Percentiles rank a stretch among this genome's conserved stretches.
phyloP scores from a whole-genome alignment of 1,139 yeast genomes.

The Yamadazyma taylorii region DNA sequence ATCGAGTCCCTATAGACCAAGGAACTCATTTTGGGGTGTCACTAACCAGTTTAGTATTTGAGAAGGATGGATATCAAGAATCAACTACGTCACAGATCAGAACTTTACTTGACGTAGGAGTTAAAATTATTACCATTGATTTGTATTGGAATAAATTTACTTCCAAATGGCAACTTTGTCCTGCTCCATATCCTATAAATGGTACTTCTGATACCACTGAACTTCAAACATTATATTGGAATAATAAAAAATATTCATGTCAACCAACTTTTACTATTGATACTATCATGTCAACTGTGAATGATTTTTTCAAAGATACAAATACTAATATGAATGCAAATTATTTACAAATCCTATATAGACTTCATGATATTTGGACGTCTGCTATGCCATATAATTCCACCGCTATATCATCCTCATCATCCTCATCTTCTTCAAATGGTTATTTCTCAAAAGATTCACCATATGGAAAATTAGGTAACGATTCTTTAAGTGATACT shows the following conservation, averaged over 20 bases:
- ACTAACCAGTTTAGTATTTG: slow-evolving; percentile 51
- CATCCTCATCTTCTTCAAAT: slow-evolving; percentile 6
- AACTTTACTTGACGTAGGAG: slow-evolving; percentile 49
- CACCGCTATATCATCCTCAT: too few relatives aligned
- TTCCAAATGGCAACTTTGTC: slow-evolving; percentile 69
- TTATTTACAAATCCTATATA: slow-evolving; percentile 51
- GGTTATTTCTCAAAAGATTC: slow-evolving; percentile 7
- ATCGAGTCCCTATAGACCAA: slow-evolving; percentile 58
- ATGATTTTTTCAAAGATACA: slow-evolving; percentile 43
- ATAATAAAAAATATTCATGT: slow-evolving; percentile 32
- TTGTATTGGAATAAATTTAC: slow-evolving; percentile 61
- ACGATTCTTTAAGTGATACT: slow-evolving; percentile 28
- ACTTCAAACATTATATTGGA: slow-evolving; percentile 27
- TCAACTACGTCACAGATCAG: slow-evolving; percentile 37
- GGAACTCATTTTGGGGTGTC: slow-evolving; percentile 59
- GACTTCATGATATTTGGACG: slow-evolving; percentile 31
- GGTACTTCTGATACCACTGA: slow-evolving; percentile 18
- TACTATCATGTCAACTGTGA: slow-evolving; percentile 35
- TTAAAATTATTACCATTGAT: slow-evolving; percentile 56
- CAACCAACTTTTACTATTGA: slow-evolving; percentile 45
- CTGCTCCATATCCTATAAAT: slow-evolving; percentile 43
- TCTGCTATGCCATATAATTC: slow-evolving; percentile 10
- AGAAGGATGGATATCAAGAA: slow-evolving; percentile 48
- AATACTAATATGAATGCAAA: slow-evolving; percentile 59
- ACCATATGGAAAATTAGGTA: slow-evolving; percentile 22